Base-by-base conservation (phyloP, 2,329 filamentous ascomycete species). In the Xylariaceae sp. region DNA sequence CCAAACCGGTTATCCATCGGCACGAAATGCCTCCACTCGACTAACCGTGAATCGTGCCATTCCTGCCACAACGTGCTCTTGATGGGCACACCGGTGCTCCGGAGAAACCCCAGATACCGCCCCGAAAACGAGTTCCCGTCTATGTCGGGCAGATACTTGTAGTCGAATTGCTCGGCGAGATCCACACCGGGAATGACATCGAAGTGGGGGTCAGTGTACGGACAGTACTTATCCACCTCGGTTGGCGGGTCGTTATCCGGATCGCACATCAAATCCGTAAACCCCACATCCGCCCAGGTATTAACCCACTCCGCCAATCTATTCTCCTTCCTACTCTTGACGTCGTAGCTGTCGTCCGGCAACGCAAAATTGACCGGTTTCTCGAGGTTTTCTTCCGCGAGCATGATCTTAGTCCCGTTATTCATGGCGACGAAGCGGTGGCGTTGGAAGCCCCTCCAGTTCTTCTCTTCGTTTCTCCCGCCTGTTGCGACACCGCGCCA, bases 11-110 rank as follows among this genome's bases (percentile, higher is more conserved):
- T 88, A 65, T 91, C 87, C 79, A 93, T 84, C 14, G 89, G 89
- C 2, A 91, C 84, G 61, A 89, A 93, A 69, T 94, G 89, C 62
- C 83, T 83, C 89, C 89, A 94, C 0, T 87, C 78, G 2, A 90
- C 74, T 1, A 93, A 74, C 2, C 89, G 78, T 42, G 79, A 80
- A 66, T 92, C 88, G 63, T 92, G 89, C 89, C 89, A 94, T 67
- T 94, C 89, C 17, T 81, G 78, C 71, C 86, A 94, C 18, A 93
- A 74, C 0, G 89, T 90, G 6, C 86, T 82, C 71, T 93, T 94
- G 71, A 94, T 82, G 0, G 87, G 87, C 9, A 92, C 68, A 14
- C 81, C 85, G 2, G 82, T 88, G 31, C 83, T 88, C 33, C 80
- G 76, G 19, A 93, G 72, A 66, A 92, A 90, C 0, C 80, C 82